Conservation (phyloP, 257 asterid genomes). For the Petunia secreta region DNA sequence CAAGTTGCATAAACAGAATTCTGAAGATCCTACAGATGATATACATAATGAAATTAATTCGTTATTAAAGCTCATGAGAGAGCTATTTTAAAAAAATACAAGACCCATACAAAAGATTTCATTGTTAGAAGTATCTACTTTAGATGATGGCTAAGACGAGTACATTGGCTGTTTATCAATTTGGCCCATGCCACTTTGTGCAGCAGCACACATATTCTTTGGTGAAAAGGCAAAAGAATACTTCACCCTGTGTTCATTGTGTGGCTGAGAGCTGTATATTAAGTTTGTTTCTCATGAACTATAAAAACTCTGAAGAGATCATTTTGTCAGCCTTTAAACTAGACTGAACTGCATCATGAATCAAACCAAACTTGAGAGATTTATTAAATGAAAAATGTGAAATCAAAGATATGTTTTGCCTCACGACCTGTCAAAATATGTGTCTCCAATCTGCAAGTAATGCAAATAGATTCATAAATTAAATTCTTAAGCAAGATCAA, state of each 20-base stretch:
- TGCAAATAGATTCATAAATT: neutral
- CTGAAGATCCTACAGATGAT: neutral
- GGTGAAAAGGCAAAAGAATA: neutral
- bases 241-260: neutral
- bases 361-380: neutral
- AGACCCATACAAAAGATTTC: neutral
- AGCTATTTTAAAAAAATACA: neutral
- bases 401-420: conserved; percentile 3
- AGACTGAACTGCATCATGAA: neutral
- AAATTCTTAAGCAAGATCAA: conserved; percentile 22
- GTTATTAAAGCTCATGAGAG: conserved; percentile 15
- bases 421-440: neutral
- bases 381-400: neutral
- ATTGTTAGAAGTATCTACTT: neutral
- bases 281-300: neutral
- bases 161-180: neutral
- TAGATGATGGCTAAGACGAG: neutral
- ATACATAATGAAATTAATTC: neutral
- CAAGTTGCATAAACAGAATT: neutral
- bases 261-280: neutral
- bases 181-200: neutral
- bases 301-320: neutral
- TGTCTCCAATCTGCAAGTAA: neutral
- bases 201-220: neutral
- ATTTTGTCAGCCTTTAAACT: neutral